Conservation (phyloP, 2,329 filamentous ascomycete species). For the Fusarium globosum region DNA sequence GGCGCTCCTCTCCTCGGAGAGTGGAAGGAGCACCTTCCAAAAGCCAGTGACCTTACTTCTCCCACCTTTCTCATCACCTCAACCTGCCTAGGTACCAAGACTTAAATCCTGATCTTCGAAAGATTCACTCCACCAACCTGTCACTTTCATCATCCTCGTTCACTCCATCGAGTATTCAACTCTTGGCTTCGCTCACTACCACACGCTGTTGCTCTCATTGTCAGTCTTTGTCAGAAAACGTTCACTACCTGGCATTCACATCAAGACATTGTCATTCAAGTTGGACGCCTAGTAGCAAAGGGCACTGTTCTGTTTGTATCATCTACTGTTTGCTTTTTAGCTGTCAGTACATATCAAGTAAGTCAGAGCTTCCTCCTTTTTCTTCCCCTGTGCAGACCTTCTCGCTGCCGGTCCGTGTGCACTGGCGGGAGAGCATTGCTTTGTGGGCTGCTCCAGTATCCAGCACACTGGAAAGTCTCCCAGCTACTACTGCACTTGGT, state of each 20-base stretch:
- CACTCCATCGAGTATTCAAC: slow-evolving; percentile 8
- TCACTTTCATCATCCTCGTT: slow-evolving; percentile 13
- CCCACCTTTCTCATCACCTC: background rate
- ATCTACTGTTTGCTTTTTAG: slow-evolving; percentile 52
- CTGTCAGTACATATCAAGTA: slow-evolving; percentile 46
- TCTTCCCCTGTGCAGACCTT: background rate
- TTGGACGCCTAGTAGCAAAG: slow-evolving; percentile 38
- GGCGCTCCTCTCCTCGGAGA: background rate
- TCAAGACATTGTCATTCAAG: slow-evolving; percentile 12
- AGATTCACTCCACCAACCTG: background rate
- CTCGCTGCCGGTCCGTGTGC: background rate
- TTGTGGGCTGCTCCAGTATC: background rate
- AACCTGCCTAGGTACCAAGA: background rate
- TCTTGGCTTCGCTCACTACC: slow-evolving; percentile 10
- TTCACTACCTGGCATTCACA: slow-evolving; percentile 20
- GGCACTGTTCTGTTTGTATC: slow-evolving; percentile 50
- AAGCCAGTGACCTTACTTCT: background rate
- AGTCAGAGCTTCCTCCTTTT: slow-evolving; percentile 36
- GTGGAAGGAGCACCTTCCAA: slow-evolving; percentile 25
- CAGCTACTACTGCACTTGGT: background rate
- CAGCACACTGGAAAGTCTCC: no score
- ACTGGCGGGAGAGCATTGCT: background rate
- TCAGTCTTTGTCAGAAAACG: slow-evolving; percentile 17
- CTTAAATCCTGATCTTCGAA: background rate
- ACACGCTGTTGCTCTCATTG: slow-evolving; percentile 8